Evolutionary conservation across 2,329 filamentous ascomycete genomes (phyloP), one percentile per base, ranked within the genome.

Genomic region (Pezicula rhizophila): DNA sequence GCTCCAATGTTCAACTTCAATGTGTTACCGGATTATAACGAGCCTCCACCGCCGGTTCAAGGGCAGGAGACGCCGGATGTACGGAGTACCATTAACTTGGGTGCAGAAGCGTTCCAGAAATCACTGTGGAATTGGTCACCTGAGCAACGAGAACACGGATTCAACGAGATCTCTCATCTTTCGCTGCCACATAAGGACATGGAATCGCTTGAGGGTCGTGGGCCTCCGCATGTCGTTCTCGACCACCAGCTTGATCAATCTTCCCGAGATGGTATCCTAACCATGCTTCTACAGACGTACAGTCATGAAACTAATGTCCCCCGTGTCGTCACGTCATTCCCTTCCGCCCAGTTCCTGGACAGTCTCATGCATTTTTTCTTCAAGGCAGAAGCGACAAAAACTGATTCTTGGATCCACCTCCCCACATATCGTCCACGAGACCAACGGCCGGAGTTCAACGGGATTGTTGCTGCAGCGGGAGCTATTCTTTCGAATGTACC

Each of bases 401-500:
- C 50, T 10, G 52, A 56, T 47, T 40, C 55, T n/a, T 59, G 49
- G 48, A 54, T 59, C 25, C 57, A 59, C 34, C 5, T 50, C 8
- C 48, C 54, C 10, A 52, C 51, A 10, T 54, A 58, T 14, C 38
- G 35, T 6, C 35, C 44, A 8, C 35, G 49, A 14, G 45, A 37
- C 11, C 25, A 45, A 8, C 25, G 46, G 20, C 51, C 56, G 5
- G 55, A 57, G 45, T 34, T 53, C 8, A 44, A 49, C 20, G 49
- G 42, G 2, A 51, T 42, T 17, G 33, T 55, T 39, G 34, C 54
- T 23, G 48, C 57, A 18, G 49, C 48, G 23, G 57, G 56, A 4
- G 56, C 57, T 14, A 20, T 54, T 39, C 34, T 54, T 3, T 50
- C 49, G 7, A 15, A 43, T 4, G 28, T 44, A 35, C 47, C 44